Evolutionary conservation across 73 alveolate species (phyloP), one percentile per base, ranked within the genome.

Genomic region (Paramecium octaurelia): DNA sequence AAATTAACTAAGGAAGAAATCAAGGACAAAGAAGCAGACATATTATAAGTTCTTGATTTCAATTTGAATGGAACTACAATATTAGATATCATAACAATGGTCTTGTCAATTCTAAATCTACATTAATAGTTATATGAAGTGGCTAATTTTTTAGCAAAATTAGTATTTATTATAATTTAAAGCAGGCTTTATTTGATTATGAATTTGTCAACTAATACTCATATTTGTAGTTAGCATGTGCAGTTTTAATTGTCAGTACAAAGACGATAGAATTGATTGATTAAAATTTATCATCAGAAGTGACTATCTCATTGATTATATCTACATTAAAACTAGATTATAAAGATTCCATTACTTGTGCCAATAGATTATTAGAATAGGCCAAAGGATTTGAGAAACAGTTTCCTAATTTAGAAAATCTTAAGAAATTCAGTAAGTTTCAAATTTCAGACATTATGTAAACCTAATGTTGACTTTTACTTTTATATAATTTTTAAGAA

Each of bases 361-460:
- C 93, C 0, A 87, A 73, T 64, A 24, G 42, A 42, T 35, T 87
- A 36, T 42, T 87, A 34, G 48, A 87, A 42, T 40, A 68, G 20
- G 73, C 93, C 1, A 87, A 77, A 36, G 64, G 88, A 42, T 87
- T 68, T 87, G 93, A 87, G 80, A 87, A 77, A 68, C 44, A 87
- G 73, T 87, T 64, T 24, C 93, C 93, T 60, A 87, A 87, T 69
- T 87, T 87, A 43, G 71, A 87, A 64, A 87, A 87, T 87, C 44
- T 87, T 40, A 68, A 77, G 70, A 87, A 87, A 87, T 87, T 59
- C 29, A 68, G 48, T 40, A 75, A 75, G 59, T 75, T 75, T 36
- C 48, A n/a, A 34, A 31, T 75, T 34, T 75, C 58, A 75, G 88
- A 75, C 31, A 44, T 34, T 48, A 10, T 68, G 21, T 24, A 68